Evolutionary conservation across 768 basidiomycete genomes (phyloP).

Genomic region (Kwoniella sp.): DNA sequence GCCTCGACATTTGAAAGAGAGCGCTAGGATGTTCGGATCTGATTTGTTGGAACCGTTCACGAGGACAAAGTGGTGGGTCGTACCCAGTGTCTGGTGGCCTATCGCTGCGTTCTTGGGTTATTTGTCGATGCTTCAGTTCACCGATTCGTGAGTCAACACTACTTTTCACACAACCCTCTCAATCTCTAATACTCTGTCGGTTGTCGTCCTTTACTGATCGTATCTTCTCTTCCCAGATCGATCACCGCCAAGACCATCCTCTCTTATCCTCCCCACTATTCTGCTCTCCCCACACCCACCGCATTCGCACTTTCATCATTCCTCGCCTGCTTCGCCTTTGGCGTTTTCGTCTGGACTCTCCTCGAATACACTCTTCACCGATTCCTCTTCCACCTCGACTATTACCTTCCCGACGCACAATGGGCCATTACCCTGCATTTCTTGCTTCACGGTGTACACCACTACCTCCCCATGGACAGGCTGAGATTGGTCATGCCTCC

Average conservation of each 20-base stretch:
- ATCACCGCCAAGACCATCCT: constrained; percentile 41
- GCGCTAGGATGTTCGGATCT: constrained; percentile 84
- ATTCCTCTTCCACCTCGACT: constrained; percentile 95
- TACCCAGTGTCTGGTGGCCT: constrained; percentile 88
- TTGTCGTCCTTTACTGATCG: too few relatives aligned
- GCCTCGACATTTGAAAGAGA: constrained; percentile 79
- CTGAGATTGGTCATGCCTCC: constrained; percentile 98
- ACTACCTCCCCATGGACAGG: constrained; percentile 95
- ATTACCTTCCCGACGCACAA: constrained; percentile 77
- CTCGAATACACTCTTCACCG: constrained; percentile 91
- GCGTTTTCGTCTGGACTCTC: constrained; percentile 90
- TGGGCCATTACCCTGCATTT: constrained; percentile 84
- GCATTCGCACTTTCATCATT: constrained; percentile 63
- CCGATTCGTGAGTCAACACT: constrained; percentile 54
- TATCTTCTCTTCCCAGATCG: constrained; percentile 57
- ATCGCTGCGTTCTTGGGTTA: constrained; percentile 76
- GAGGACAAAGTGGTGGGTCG: constrained; percentile 87
- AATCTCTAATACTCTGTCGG: too few relatives aligned
- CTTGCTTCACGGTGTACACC: constrained; percentile 90
- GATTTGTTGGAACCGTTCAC: constrained; percentile 81
- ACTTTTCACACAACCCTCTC: not conserved
- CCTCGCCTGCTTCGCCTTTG: constrained; percentile 71
- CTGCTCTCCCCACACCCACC: constrained; percentile 59
- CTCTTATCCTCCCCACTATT: constrained; percentile 54
- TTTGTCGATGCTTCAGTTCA: constrained; percentile 74